Conservation (phyloP, 768 basidiomycete species). For the Naganishia onofrii region DNA sequence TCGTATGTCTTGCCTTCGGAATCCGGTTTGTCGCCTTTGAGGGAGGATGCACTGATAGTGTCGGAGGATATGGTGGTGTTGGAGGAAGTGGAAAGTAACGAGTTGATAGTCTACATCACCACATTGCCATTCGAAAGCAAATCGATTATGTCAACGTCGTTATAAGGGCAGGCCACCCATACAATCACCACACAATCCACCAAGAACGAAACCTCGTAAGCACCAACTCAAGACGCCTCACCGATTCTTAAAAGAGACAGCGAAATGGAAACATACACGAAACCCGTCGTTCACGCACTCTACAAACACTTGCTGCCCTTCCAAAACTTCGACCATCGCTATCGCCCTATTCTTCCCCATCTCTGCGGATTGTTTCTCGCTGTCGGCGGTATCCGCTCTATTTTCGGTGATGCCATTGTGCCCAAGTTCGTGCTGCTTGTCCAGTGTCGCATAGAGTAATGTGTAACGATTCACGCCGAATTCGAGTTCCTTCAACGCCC, state of each 20-base stretch:
- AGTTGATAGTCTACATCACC: no score
- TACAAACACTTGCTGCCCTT: neutral
- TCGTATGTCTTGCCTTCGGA: neutral
- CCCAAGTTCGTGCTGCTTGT: no score
- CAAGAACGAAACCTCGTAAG: no score
- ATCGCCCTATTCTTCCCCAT: neutral
- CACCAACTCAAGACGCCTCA: no score
- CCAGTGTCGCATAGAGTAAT: no score
- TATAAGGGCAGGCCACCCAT: neutral
- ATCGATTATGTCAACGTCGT: neutral
- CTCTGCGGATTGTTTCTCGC: neutral
- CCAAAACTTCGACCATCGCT: neutral
- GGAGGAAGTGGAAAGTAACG: neutral
- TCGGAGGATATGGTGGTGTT: neutral
- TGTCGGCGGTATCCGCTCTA: neutral
- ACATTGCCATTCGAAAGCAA: no score
- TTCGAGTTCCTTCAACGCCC: neutral
- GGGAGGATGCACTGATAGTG: neutral
- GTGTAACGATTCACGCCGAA: neutral
- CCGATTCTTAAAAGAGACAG: neutral
- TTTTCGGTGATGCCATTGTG: no score
- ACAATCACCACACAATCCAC: no score
- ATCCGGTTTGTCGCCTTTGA: neutral
- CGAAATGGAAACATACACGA: neutral
- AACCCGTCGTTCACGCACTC: conserved; percentile 20